Conservation (phyloP, 2,329 filamentous ascomycete genomes). For the Hypoxylon sp. region DNA sequence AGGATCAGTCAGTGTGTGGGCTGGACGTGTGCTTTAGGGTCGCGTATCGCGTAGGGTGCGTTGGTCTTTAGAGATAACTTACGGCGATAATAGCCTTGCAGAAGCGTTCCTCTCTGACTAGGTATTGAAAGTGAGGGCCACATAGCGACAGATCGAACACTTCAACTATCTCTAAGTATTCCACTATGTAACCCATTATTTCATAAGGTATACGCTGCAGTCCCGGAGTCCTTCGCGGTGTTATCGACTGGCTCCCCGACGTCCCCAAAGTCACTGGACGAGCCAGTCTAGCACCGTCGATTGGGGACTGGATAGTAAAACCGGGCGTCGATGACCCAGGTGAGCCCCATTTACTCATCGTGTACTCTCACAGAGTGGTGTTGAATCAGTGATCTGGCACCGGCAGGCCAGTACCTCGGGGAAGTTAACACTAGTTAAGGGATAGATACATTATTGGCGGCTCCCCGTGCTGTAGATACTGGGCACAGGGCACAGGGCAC, state of each 20-base stretch:
- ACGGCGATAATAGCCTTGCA: slow-evolving; percentile 71
- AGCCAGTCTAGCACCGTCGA: not conserved
- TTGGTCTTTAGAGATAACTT: slow-evolving; percentile 40
- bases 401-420: not conserved
- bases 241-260: slow-evolving; percentile 30
- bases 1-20: slow-evolving; percentile 45
- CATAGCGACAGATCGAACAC: slow-evolving; percentile 66
- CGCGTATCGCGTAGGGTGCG: not conserved
- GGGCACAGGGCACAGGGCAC: no score
- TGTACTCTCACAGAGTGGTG: slow-evolving; percentile 4
- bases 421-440: slow-evolving; percentile 9
- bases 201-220: slow-evolving; percentile 67
- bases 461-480: not conserved
- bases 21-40: slow-evolving; percentile 16
- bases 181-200: slow-evolving; percentile 69
- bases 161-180: slow-evolving; percentile 67
- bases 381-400: slow-evolving; percentile 13
- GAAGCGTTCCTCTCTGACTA: slow-evolving; percentile 66
- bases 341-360: slow-evolving; percentile 15
- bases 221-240: slow-evolving; percentile 31
- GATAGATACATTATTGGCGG: not conserved
- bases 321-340: slow-evolving; percentile 1
- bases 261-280: slow-evolving; percentile 15
- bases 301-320: slow-evolving; percentile 1
- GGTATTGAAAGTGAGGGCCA: slow-evolving; percentile 62